phyloP scores from a whole-genome alignment of 1,284 basidiomycete species.

The Boletellus deceptivus region DNA sequence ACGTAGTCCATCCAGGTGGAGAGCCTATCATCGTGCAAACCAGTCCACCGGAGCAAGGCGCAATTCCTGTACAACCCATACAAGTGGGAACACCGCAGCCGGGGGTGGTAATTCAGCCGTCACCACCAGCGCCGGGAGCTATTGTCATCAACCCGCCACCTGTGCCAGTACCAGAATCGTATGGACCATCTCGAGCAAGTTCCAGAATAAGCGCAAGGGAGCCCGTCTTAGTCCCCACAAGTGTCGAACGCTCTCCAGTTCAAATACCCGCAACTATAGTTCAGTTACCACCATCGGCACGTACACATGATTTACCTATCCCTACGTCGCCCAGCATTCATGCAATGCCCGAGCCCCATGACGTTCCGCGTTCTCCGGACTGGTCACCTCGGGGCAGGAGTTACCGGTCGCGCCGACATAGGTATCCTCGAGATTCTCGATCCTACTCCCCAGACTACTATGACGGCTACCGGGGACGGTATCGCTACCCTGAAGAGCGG shows the following conservation, averaged over 20 bases:
- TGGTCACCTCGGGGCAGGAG: not conserved
- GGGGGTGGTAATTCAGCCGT: not conserved
- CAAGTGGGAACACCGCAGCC: not conserved
- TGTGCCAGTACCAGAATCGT: constrained; percentile 9
- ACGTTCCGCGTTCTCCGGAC: constrained; percentile 13
- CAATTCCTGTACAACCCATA: constrained; percentile 8
- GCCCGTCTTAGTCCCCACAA: constrained; percentile 17
- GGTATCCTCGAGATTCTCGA: constrained; percentile 9
- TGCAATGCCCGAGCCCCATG: constrained; percentile 8
- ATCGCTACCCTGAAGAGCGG: constrained; percentile 12
- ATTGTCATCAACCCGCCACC: constrained; percentile 25
- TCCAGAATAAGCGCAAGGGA: constrained; percentile 19
- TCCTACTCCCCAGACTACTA: constrained; percentile 22
- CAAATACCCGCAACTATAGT: constrained; percentile 14
- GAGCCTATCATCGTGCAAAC: constrained; percentile 14
- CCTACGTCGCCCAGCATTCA: constrained; percentile 25
- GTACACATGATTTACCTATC: constrained; percentile 5
- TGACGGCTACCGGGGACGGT: constrained; percentile 4
- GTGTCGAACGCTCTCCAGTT: constrained; percentile 11
- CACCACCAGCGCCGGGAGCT: not conserved
- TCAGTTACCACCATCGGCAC: constrained; percentile 14
- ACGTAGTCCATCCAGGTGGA: constrained; percentile 9
- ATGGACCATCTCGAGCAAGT: constrained; percentile 13
- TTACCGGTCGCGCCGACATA: constrained; percentile 4
- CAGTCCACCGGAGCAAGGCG: constrained; percentile 1